Evolutionary conservation across 2,329 filamentous ascomycete species (phyloP).

Genomic region (Botryotinia globosa): DNA sequence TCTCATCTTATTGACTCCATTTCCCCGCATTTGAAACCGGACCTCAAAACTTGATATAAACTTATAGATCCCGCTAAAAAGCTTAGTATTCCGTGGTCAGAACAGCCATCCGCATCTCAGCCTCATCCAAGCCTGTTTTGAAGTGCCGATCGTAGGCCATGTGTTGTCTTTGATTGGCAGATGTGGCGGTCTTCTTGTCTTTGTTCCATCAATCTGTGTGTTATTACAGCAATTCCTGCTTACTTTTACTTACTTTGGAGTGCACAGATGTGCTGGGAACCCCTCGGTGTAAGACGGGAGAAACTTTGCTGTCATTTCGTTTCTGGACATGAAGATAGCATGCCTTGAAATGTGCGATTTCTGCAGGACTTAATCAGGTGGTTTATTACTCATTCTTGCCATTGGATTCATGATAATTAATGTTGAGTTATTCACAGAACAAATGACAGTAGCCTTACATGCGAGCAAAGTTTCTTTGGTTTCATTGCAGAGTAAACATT

Average conservation of each 20-base stretch:
- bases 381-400: neutral
- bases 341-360: neutral
- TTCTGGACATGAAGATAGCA: neutral
- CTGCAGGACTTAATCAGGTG: neutral
- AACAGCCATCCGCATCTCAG: neutral
- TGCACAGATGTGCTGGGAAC: neutral
- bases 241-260: neutral
- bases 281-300: neutral
- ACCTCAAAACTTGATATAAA: neutral
- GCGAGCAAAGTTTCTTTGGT: neutral
- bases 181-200: neutral
- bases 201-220: neutral
- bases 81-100: neutral
- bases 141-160: neutral
- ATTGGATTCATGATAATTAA: neutral
- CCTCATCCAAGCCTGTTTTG: neutral
- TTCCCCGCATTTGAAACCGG: neutral
- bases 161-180: neutral
- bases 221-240: neutral
- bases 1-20: neutral
- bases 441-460: neutral
- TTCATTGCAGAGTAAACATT: neutral
- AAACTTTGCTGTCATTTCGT: neutral
- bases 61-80: neutral
- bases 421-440: no score